Base-by-base conservation (phyloP, 2,329 filamentous ascomycete species). In the Simplicillium sp. region DNA sequence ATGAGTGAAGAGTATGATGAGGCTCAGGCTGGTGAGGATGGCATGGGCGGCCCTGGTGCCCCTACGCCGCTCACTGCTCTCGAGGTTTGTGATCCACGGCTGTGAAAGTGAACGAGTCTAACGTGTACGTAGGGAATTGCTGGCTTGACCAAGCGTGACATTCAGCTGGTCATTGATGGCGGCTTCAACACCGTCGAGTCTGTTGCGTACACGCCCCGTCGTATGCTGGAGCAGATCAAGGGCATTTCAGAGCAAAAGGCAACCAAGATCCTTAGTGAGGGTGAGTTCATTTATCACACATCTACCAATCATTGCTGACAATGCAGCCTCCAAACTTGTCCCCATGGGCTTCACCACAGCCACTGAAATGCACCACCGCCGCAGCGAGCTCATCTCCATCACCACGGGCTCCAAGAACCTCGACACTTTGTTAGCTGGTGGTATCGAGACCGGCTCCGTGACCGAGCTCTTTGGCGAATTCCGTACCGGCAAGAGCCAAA, bases 341-440 rank as follows among this genome's bases (percentile, higher is more conserved):
- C 92, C 92, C 0, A 95, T 98, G 89, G 92, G 92, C 34, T 98
- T 98, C 60, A 98, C 94, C 2, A 98, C 92, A 0, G 92, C 92
- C 3, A 98, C 92, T 0, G 94, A 98, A 65, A 98, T 98, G 89
- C 94, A 98, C 58, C 87, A 90, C 53, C 83, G 92, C 48, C 81
- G 94, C 61, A 96, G 88, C 62, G 92, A 97, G 64, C 77, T 98
- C 44, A 98, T 98, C 50, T 96, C 89, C 12, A 95, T 98, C 50
- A 96, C 92, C 3, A 98, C 92, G 3, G 92, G 94, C 44, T 97
- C 92, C 8, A 98, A 98, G 66, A 89, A 96, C 56, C 75, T 98
- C 9, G 92, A 98, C 58, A 97, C 92, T 12, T 71, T 98, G 16
- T 76, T 98, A 13, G 92, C 90, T 25, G 92, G 92, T 52, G 92